These are phyloP conservation scores for Hypoxylon sp. DNA, from an alignment of 2,329 filamentous ascomycete species.

Conservation along the genomic window DNA sequence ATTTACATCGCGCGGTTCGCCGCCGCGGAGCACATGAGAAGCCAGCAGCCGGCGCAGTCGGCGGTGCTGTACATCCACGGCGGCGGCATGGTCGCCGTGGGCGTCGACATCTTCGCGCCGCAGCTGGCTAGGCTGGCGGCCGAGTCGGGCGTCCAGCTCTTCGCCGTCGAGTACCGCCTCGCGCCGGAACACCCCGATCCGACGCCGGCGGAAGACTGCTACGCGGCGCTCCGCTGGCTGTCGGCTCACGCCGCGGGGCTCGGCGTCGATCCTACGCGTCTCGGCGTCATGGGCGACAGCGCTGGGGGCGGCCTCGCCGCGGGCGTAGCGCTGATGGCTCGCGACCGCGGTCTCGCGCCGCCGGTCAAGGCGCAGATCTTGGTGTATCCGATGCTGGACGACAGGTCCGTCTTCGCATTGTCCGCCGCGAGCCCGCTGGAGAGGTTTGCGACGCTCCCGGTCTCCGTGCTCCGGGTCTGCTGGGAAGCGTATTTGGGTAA, in stretches of 20 bases:
- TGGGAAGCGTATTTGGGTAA: constrained; percentile 43
- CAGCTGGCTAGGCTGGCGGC: constrained; percentile 47
- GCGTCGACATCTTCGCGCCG: constrained; percentile 46
- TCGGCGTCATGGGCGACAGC: constrained; percentile 66
- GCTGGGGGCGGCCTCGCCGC: constrained; percentile 67
- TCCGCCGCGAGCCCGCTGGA: constrained; percentile 24
- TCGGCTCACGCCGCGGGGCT: constrained; percentile 43
- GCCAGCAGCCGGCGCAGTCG: constrained; percentile 29
- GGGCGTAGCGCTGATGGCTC: constrained; percentile 60
- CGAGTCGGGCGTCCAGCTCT: constrained; percentile 53
- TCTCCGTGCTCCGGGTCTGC: constrained; percentile 31
- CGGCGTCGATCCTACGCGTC: constrained; percentile 58
- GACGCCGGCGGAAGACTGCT: constrained; percentile 54
- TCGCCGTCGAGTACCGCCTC: constrained; percentile 57
- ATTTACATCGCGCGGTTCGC: constrained; percentile 41
- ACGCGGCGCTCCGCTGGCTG: constrained; percentile 50
- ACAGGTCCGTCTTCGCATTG: constrained; percentile 37
- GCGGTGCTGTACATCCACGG: constrained; percentile 57
- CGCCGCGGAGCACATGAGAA: constrained; percentile 31
- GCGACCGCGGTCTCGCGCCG: constrained; percentile 47
- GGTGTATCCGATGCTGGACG: constrained; percentile 54
- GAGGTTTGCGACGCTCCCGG: constrained; percentile 28
- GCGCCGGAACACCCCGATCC: constrained; percentile 57
- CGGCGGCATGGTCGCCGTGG: constrained; percentile 56
- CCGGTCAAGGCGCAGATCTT: constrained; percentile 51